Evolutionary conservation across 108 stramenopile genomes (phyloP).

Genomic region (Conticribra weissflogii): DNA sequence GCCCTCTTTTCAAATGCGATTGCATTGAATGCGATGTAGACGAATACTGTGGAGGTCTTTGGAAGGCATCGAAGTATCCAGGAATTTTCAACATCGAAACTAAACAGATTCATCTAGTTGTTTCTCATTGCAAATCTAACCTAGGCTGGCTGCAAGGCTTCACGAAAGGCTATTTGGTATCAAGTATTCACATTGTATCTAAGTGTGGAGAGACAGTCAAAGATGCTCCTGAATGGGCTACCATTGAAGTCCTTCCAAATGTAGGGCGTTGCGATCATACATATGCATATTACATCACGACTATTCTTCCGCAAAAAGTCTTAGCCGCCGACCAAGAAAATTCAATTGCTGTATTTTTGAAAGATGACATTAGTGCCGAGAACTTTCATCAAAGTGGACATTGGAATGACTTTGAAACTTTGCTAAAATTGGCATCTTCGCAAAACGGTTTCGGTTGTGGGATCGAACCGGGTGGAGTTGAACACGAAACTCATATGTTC

Average conservation of each 20-base stretch:
- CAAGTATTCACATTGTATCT: constrained; percentile 31
- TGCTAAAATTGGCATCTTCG: constrained; percentile 15
- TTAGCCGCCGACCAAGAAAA: constrained; percentile 9
- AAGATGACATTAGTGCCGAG: constrained; percentile 18
- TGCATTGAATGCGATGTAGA: constrained; percentile 11
- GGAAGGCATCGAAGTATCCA: background rate
- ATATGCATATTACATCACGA: constrained; percentile 8
- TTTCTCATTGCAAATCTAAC: constrained; percentile 4
- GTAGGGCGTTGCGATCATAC: background rate
- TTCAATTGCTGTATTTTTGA: constrained; percentile 38
- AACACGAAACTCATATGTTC: background rate
- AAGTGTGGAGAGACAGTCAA: constrained; percentile 22
- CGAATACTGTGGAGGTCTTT: constrained; percentile 6
- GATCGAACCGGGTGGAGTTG: constrained; percentile 1
- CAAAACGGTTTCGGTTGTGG: constrained; percentile 30
- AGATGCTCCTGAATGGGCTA: background rate
- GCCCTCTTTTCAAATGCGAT: background rate
- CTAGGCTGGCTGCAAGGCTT: constrained; percentile 15
- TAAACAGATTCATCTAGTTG: constrained; percentile 6
- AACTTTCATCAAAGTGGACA: constrained; percentile 24
- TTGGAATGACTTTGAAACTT: constrained; percentile 14
- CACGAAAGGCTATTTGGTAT: constrained; percentile 10
- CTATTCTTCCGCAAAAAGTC: constrained; percentile 19
- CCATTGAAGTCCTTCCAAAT: background rate
- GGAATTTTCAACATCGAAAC: background rate